Evolutionary conservation across 2,329 filamentous ascomycete species (phyloP).

Genomic region (Aspergillus felis): DNA sequence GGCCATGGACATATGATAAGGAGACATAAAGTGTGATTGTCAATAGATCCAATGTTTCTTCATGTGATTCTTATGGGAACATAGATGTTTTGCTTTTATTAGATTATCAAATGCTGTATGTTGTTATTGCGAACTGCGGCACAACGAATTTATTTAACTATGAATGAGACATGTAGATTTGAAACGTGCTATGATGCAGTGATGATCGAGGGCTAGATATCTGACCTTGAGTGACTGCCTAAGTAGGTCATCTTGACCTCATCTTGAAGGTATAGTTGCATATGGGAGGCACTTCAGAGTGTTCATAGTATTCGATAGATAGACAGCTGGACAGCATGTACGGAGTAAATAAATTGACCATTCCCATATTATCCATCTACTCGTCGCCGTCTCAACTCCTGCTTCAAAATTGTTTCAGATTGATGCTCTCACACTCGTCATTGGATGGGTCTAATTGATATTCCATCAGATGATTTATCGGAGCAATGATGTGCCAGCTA

Average conservation of each 20-base stretch:
- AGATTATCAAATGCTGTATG: not conserved
- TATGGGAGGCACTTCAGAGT: not conserved
- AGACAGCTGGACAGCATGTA: not conserved
- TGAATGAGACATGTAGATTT: not conserved
- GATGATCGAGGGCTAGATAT: not conserved
- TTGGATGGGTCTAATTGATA: not conserved
- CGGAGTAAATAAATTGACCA: not conserved
- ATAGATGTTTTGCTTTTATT: not conserved
- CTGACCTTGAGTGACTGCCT: not conserved
- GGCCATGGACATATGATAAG: not conserved
- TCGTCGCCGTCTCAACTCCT: not conserved
- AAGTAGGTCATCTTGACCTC: not conserved
- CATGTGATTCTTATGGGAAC: not conserved
- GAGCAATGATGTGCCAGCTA: not conserved
- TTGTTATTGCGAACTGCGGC: not conserved
- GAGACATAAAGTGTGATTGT: not conserved
- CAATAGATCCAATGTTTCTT: not conserved
- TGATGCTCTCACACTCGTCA: not conserved
- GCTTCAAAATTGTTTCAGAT: not conserved
- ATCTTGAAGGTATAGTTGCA: not conserved
- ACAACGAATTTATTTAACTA: not conserved
- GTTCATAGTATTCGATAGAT: not conserved
- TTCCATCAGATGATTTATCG: not conserved
- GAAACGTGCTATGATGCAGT: not conserved
- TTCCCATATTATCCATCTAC: not conserved